phyloP scores from a whole-genome alignment of 208 protist genomes.

The Trypanosoma platydactyli region DNA sequence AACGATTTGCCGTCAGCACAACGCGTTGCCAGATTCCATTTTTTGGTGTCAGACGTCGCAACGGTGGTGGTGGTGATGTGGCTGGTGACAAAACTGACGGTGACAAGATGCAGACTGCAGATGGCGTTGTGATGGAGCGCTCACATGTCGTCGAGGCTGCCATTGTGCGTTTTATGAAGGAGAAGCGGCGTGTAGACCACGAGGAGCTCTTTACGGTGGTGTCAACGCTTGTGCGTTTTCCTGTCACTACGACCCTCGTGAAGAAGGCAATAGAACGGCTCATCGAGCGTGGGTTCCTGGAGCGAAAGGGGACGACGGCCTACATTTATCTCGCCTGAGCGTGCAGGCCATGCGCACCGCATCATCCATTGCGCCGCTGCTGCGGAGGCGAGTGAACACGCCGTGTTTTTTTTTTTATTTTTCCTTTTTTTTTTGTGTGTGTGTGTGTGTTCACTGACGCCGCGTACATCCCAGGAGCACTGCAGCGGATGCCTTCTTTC shows the following conservation, averaged over 20 bases:
- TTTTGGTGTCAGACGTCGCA: slow-evolving; percentile 16
- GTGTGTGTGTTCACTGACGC: too few species aligned
- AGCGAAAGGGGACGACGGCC: slow-evolving; percentile 59
- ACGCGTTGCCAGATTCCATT: slow-evolving; percentile 46
- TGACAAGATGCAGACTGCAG: slow-evolving; percentile 52
- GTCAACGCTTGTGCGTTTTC: slow-evolving; percentile 80
- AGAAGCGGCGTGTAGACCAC: slow-evolving; percentile 69
- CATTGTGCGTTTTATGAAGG: slow-evolving; percentile 95
- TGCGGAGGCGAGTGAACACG: too few species aligned
- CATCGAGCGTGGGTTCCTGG: slow-evolving; percentile 95
- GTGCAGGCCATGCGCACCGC: background rate
- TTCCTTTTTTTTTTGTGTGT: too few species aligned
- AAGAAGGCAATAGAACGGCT: slow-evolving; percentile 95
- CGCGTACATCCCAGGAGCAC: too few species aligned
- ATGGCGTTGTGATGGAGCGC: slow-evolving; percentile 81
- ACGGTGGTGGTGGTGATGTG: slow-evolving; percentile 1
- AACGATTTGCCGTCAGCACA: slow-evolving; percentile 37
- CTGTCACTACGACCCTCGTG: slow-evolving; percentile 69
- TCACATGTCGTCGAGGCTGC: slow-evolving; percentile 89
- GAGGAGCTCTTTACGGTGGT: slow-evolving; percentile 84
- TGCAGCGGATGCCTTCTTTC: too few species aligned
- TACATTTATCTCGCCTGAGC: slow-evolving; percentile 93
- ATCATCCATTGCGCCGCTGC: background rate
- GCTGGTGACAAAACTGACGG: slow-evolving; percentile 23
- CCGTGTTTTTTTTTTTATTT: too few species aligned